Percentiles rank a stretch among this genome's conserved stretches.
phyloP scores from a whole-genome alignment of 495 filamentous ascomycete genomes.

The Talaromyces proteolyticus region DNA sequence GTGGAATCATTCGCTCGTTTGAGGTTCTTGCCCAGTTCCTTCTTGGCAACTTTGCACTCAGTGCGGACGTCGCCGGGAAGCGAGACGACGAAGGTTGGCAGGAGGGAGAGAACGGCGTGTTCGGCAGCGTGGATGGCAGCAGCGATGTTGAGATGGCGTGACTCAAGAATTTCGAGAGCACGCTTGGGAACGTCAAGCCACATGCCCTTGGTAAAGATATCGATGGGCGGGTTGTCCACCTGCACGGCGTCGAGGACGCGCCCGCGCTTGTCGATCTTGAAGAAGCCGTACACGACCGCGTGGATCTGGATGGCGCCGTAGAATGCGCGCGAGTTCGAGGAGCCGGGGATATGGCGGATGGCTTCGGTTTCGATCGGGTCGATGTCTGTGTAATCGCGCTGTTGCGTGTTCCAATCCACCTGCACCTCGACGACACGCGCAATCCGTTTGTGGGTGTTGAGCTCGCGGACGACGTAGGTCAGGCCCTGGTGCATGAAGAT shows the following conservation, averaged over 20 bases:
- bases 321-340: conserved; percentile 57
- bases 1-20: conserved; percentile 18
- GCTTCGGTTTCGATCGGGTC: conserved; percentile 86
- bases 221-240: conserved; percentile 88
- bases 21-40: conserved; percentile 40
- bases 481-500: conserved; percentile 96
- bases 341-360: conserved; percentile 56
- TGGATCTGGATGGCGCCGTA: conserved; percentile 79
- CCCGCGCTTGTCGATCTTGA: conserved; percentile 80
- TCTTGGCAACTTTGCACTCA: conserved; percentile 88
- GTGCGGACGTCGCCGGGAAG: conserved; percentile 87
- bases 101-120: conserved; percentile 78
- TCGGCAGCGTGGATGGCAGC: conserved; percentile 93
- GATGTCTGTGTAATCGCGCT: conserved; percentile 92
- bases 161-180: conserved; percentile 73
- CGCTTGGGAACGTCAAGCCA: conserved; percentile 86
- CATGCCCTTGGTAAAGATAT: conserved; percentile 81
- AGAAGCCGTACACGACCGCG: conserved; percentile 89
- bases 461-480: conserved; percentile 86
- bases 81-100: conserved; percentile 85
- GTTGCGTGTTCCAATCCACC: conserved; percentile 92
- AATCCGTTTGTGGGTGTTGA: conserved; percentile 70
- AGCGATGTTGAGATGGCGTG: conserved; percentile 69
- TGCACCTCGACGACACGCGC: conserved; percentile 74
- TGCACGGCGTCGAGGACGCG: conserved; percentile 87